Conservation (phyloP, 768 basidiomycete genomes). For the Phylloporus sp. region DNA sequence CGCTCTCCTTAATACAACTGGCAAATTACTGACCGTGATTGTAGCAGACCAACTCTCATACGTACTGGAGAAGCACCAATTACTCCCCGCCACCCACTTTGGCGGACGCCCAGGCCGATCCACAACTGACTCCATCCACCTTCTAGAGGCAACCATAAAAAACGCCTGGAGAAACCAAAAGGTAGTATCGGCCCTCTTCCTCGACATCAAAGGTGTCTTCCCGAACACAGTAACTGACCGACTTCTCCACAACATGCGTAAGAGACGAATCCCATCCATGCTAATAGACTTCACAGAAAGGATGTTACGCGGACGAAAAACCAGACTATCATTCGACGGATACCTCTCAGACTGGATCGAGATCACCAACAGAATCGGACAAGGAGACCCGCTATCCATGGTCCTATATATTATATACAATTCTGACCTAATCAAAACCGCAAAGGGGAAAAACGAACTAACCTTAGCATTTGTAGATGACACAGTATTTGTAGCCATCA, state of each 20-base stretch:
- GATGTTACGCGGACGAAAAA: not conserved
- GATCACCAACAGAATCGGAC: conserved; percentile 25
- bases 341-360: conserved; percentile 14
- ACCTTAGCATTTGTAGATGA: conserved; percentile 33
- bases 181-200: not conserved
- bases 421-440: conserved; percentile 10
- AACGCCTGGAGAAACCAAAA: not conserved
- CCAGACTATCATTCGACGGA: conserved; percentile 21
- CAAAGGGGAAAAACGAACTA: conserved; percentile 6
- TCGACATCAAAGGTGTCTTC: conserved; percentile 4
- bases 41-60: not conserved
- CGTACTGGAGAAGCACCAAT: not conserved
- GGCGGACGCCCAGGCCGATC: not conserved
- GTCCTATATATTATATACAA: conserved; percentile 34
- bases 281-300: conserved; percentile 6
- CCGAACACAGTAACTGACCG: not conserved
- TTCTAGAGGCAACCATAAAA: not conserved
- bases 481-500: conserved; percentile 22
- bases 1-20: not conserved
- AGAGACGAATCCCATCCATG: not conserved
- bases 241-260: conserved; percentile 5
- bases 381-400: conserved; percentile 33
- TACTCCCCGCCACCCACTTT: not conserved
- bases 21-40: not conserved
- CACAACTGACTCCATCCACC: not conserved